Percentiles rank a stretch among this genome's conserved stretches.
Evolutionary conservation across 2,329 filamentous ascomycete genomes (phyloP).

Genomic region (Fusarium austroafricanum): DNA sequence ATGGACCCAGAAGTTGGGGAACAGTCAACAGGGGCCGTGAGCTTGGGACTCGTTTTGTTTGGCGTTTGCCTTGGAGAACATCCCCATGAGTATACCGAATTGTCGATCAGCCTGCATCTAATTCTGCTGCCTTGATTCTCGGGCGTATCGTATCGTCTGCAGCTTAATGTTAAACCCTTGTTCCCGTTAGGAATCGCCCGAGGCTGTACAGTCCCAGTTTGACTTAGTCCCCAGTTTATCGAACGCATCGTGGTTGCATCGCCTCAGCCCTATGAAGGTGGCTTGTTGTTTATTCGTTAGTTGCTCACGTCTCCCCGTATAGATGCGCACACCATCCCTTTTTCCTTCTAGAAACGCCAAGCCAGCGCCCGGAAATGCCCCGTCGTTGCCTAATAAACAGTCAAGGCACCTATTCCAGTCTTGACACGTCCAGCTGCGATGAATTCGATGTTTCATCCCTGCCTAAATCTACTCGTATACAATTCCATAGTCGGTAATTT

Average conservation of each 20-base stretch:
- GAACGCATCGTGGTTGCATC: slow-evolving; percentile 9
- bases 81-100: slow-evolving; percentile 10
- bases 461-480: not conserved
- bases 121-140: slow-evolving; percentile 27
- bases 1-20: slow-evolving; percentile 15
- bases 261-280: slow-evolving; percentile 31
- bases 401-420: slow-evolving; percentile 6
- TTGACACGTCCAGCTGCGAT: not conserved
- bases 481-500: not conserved
- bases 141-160: slow-evolving; percentile 7
- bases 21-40: slow-evolving; percentile 6
- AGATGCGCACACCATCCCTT: slow-evolving; percentile 10
- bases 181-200: slow-evolving; percentile 22
- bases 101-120: slow-evolving; percentile 18
- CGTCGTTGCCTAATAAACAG: slow-evolving; percentile 21
- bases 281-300: slow-evolving; percentile 4
- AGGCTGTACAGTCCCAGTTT: slow-evolving; percentile 26
- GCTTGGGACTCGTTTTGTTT: slow-evolving; percentile 10
- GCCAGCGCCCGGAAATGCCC: slow-evolving; percentile 1
- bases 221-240: slow-evolving; percentile 10
- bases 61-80: slow-evolving; percentile 1
- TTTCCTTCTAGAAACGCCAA: slow-evolving; percentile 31
- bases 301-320: not conserved
- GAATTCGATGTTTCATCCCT: not conserved
- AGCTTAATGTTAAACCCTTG: not conserved